Evolutionary conservation across 371 early-diverging fungal genomes (phyloP).

Genomic region (Sporodiniella umbellata): DNA sequence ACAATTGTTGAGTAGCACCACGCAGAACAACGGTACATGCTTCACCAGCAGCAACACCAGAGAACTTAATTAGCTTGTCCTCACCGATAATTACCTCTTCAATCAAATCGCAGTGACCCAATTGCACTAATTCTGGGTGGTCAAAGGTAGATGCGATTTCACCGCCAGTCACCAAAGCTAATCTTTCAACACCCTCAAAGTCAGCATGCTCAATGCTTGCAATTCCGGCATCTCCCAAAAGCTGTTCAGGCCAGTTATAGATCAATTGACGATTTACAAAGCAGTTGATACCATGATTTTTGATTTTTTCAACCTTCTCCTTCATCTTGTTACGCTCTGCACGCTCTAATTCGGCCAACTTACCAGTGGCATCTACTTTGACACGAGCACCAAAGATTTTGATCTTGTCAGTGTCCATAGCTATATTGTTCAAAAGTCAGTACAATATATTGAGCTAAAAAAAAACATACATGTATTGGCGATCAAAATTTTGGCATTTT

Average conservation of each 20-base stretch:
- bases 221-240: conserved; percentile 96
- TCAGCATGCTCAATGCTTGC: conserved; percentile 99
- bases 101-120: conserved; percentile 96
- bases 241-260: conserved; percentile 99
- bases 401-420: conserved; percentile 99
- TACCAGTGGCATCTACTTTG: conserved; percentile 94
- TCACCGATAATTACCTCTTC: conserved; percentile 98
- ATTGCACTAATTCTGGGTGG: conserved; percentile 90
- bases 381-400: conserved; percentile 99
- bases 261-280: conserved; percentile 99
- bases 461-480: conserved; percentile 91
- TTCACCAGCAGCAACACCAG: conserved; percentile 94
- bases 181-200: conserved; percentile 98
- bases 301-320: conserved; percentile 98
- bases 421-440: conserved; percentile 29
- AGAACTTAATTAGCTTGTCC: conserved; percentile 96
- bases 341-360: conserved; percentile 98
- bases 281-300: conserved; percentile 96
- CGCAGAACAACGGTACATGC: conserved; percentile 98
- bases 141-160: conserved; percentile 99
- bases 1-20: conserved; percentile 96
- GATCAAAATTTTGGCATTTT: conserved; percentile 96
- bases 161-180: conserved; percentile 96
- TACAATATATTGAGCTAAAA: background rate
- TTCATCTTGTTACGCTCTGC: conserved; percentile 99